phyloP scores from a whole-genome alignment of 305 asterid genomes.

The Stenogyne calaminthoides region DNA sequence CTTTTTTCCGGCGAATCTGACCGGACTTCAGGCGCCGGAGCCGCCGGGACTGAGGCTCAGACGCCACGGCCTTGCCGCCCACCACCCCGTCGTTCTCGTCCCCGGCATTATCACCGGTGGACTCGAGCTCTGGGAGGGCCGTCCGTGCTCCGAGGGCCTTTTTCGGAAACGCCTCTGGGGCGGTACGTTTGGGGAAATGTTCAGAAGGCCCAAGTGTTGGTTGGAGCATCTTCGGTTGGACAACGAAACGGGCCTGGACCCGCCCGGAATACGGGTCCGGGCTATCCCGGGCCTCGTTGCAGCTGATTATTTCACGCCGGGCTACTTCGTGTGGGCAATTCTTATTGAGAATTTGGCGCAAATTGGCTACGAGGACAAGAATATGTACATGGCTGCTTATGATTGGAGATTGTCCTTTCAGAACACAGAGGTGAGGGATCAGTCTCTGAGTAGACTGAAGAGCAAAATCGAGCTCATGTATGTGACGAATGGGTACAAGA shows the following conservation, averaged over 20 bases:
- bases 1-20: conserved; percentile 51
- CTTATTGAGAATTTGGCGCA: conserved; percentile 81
- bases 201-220: conserved; percentile 90
- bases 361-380: conserved; percentile 84
- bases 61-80: too few relatives aligned
- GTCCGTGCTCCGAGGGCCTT: conserved; percentile 79
- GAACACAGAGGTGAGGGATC: conserved; percentile 94
- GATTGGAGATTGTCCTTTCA: conserved; percentile 92
- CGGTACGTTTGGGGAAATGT: conserved; percentile 70
- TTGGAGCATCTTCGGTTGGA: conserved; percentile 84
- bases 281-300: conserved; percentile 78
- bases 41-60: conserved; percentile 68
- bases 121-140: conserved; percentile 95
- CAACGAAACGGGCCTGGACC: conserved; percentile 88
- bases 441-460: conserved; percentile 79
- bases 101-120: conserved; percentile 94
- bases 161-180: conserved; percentile 88
- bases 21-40: conserved; percentile 54
- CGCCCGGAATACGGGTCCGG: conserved; percentile 82
- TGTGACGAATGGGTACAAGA: conserved; percentile 61
- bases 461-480: conserved; percentile 93
- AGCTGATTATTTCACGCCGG: too few relatives aligned
- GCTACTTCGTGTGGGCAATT: conserved; percentile 88
- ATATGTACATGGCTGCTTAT: conserved; percentile 88
- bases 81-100: conserved; percentile 78